A percentile compares a stretch with the other conserved stretches of the same genome.
Evolutionary conservation across 768 basidiomycete genomes (phyloP).

Genomic region (Lactarius tabidus): DNA sequence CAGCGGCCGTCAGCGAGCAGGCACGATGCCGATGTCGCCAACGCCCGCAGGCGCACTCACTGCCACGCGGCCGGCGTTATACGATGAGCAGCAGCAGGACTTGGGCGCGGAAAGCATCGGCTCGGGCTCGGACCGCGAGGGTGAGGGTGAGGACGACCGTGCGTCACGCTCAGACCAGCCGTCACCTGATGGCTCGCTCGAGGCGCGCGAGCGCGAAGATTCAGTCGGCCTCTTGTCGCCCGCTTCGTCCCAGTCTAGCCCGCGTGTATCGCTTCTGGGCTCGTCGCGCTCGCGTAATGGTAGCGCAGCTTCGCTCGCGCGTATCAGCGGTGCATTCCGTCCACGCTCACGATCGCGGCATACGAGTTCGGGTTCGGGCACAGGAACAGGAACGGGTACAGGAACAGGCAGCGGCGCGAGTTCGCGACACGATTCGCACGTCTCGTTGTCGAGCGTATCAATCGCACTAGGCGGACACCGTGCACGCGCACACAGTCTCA

Average conservation of each 20-base stretch:
- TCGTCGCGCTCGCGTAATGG: conserved; percentile 38
- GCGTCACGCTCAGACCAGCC: conserved; percentile 34
- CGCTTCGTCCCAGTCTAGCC: conserved; percentile 43
- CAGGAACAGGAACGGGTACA: not conserved
- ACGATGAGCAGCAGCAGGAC: conserved; percentile 3
- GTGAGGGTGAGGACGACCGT: conserved; percentile 11
- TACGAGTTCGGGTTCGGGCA: conserved; percentile 21
- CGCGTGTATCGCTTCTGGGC: conserved; percentile 45
- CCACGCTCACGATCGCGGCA: conserved; percentile 19
- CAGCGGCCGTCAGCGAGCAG: conserved; percentile 34
- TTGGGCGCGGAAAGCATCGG: conserved; percentile 11
- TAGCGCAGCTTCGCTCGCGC: conserved; percentile 45
- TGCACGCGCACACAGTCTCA: conserved; percentile 61
- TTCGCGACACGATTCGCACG: conserved; percentile 31
- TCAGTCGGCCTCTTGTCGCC: conserved; percentile 52
- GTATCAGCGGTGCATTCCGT: conserved; percentile 30
- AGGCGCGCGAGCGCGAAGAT: conserved; percentile 62
- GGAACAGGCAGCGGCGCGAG: conserved; percentile 18
- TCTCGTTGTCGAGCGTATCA: conserved; percentile 25
- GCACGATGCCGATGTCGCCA: conserved; percentile 34
- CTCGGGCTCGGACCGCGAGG: conserved; percentile 18
- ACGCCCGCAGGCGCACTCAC: conserved; percentile 1
- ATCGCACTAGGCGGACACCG: conserved; percentile 36
- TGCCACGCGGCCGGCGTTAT: conserved; percentile 16
- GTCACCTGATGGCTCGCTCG: conserved; percentile 47